Base-by-base conservation (phyloP, 176 grass and related monocot genomes). In the Avena atlantica region DNA sequence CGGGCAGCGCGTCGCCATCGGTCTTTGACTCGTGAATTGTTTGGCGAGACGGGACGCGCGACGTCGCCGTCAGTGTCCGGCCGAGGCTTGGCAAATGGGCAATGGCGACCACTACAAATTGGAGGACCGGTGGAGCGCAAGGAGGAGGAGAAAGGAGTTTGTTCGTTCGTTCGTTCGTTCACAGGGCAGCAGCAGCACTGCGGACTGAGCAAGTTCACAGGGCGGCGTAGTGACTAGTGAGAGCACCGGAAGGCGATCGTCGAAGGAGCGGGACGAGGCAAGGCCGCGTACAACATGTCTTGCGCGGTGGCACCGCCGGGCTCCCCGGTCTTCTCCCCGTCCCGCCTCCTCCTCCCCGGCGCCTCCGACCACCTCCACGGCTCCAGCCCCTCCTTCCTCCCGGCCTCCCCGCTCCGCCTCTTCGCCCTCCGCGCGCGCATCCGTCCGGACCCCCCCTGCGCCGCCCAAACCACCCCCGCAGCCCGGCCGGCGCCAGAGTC, bases 241-340 rank as follows among this genome's bases (percentile, higher is more conserved):
- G 44, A 29, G 27, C 44, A 12, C 37, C 37, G 37, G 5, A 40
- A 40, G 37, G 37, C 37, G 37, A 42, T 42, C 37, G 37, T 42
- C 37, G 5, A 42, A 42, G 37, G 37, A 64, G 60, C 23, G 2
- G 13, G 1, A 10, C 57, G n/a, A 24, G 64, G 25, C 0, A 68
- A 7, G 15, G 8, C 9, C 4, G 29, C 6, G 6, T 42, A 42
- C 37, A 7, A 1, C 37, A 76, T 76, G 73, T 9, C 73, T 50
- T 76, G 73, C 48, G 47, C 73, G 73, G 48, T 76, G 73, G 73
- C 73, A 2, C 72, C 68, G 37, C 69, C 73, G 48, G 73, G 73
- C 73, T 76, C 73, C 1, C 73, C 73, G 47, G 73, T 76, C 73
- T 76, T 76, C 73, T 76, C 73, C 6, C 73, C 73, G 73, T 76